Conservation (phyloP, 306 rosid species). For the Gastrolobium villosum region DNA sequence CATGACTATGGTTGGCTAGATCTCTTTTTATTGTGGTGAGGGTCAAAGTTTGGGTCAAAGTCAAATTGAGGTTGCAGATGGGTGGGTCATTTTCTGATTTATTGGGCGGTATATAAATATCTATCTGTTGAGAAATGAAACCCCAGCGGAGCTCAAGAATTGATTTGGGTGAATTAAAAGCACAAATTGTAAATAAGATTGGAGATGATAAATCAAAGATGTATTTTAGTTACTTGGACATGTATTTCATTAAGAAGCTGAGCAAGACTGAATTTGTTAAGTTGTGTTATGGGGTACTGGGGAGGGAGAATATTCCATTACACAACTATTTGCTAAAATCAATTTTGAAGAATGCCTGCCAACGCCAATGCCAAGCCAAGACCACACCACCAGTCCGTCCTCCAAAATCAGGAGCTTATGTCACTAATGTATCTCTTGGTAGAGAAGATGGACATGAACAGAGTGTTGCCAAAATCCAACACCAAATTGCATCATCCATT, state of each 20-base stretch:
- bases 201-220: constrained; percentile 74
- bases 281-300: constrained; percentile 72
- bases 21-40: too few relatives aligned
- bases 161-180: too few relatives aligned
- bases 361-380: too few relatives aligned
- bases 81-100: too few relatives aligned
- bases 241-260: constrained; percentile 86
- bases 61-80: too few relatives aligned
- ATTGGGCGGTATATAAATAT: too few relatives aligned
- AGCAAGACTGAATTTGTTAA: constrained; percentile 85
- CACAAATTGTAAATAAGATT: too few relatives aligned
- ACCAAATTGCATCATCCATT: constrained; percentile 65
- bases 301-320: constrained; percentile 81
- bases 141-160: too few relatives aligned
- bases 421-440: constrained; percentile 65
- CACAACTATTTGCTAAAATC: constrained; percentile 88
- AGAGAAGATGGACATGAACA: constrained; percentile 81
- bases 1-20: too few relatives aligned
- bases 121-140: too few relatives aligned
- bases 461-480: constrained; percentile 57
- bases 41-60: too few relatives aligned
- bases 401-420: constrained; percentile 61
- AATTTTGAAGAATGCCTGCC: constrained; percentile 88
- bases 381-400: constrained; percentile 68
- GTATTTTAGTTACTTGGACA: constrained; percentile 76